phyloP scores from a whole-genome alignment of 768 basidiomycete species.

The Suillus bovinus region DNA sequence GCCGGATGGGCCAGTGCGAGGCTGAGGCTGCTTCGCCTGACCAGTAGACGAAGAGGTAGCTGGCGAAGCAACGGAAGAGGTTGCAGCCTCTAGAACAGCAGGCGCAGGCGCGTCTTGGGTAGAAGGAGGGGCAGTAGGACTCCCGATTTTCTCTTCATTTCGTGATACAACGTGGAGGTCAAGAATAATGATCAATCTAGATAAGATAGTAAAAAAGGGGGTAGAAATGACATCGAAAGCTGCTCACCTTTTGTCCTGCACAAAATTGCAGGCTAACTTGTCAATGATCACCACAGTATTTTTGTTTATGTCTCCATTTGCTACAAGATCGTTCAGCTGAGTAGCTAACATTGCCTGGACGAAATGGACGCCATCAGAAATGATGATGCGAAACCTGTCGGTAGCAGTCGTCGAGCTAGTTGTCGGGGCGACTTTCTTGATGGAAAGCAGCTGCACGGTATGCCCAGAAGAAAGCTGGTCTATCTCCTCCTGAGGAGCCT shows the following conservation, averaged over 20 bases:
- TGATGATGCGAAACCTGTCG: conserved; percentile 77
- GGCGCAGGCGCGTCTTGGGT: conserved; percentile 32
- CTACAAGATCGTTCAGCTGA: conserved; percentile 77
- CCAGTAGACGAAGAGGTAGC: conserved; percentile 24
- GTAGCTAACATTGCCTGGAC: conserved; percentile 96
- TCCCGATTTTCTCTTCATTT: conserved; percentile 72
- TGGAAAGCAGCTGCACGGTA: conserved; percentile 77
- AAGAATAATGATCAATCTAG: conserved; percentile 82
- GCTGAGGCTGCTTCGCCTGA: conserved; percentile 3
- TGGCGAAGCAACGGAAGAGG: conserved; percentile 32
- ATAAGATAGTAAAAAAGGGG: conserved; percentile 10
- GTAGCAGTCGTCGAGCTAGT: conserved; percentile 34
- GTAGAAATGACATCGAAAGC: conserved; percentile 2
- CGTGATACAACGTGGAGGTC: conserved; percentile 56
- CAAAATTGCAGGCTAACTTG: conserved; percentile 77
- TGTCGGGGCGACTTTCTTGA: conserved; percentile 65
- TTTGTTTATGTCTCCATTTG: conserved; percentile 60
- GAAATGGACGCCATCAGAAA: conserved; percentile 87
- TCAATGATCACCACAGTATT: conserved; percentile 70
- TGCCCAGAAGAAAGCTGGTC: conserved; percentile 36
- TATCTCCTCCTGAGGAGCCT: conserved; percentile 33
- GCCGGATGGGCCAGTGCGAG: conserved; percentile 18
- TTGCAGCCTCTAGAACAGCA: conserved; percentile 25
- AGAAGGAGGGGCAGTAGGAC: conserved; percentile 44
- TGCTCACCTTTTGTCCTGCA: conserved; percentile 80